Percentiles rank a stretch among this genome's conserved stretches.
Evolutionary conservation across 306 rosid genomes (phyloP).

Genomic region (Lagenaria siceraria): DNA sequence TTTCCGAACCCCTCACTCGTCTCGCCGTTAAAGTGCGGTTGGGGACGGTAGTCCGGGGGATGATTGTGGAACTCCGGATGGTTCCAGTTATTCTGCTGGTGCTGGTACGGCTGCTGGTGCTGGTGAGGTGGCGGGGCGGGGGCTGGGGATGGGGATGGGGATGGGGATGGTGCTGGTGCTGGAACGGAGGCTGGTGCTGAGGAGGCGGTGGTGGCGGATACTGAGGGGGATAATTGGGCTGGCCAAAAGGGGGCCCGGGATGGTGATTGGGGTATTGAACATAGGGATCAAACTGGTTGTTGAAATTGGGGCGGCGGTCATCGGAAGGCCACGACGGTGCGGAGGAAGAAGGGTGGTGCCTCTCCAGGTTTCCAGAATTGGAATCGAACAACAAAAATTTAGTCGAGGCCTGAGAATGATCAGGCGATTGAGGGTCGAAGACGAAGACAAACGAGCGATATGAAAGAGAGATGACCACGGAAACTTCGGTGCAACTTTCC

Average conservation of each 20-base stretch:
- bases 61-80: constrained; percentile 10
- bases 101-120: constrained; percentile 3
- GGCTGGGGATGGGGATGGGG: background rate
- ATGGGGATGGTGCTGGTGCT: background rate
- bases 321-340: constrained; percentile 22
- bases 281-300: constrained; percentile 8
- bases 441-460: background rate
- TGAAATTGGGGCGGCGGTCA: constrained; percentile 7
- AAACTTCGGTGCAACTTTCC: background rate
- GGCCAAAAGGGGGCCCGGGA: constrained; percentile 16
- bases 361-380: constrained; percentile 20
- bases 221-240: constrained; percentile 1
- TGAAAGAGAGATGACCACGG: background rate
- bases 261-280: constrained; percentile 14
- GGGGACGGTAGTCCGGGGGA: constrained; percentile 5
- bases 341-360: constrained; percentile 16
- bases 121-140: constrained; percentile 7
- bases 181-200: constrained; percentile 1
- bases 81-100: constrained; percentile 4
- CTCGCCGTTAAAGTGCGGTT: constrained; percentile 2
- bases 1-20: background rate
- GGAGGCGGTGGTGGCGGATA: background rate
- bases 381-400: background rate
- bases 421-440: background rate
- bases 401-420: background rate